Evolutionary conservation across 1,139 yeast genomes (phyloP).

Genomic region (Pichia sp.): DNA sequence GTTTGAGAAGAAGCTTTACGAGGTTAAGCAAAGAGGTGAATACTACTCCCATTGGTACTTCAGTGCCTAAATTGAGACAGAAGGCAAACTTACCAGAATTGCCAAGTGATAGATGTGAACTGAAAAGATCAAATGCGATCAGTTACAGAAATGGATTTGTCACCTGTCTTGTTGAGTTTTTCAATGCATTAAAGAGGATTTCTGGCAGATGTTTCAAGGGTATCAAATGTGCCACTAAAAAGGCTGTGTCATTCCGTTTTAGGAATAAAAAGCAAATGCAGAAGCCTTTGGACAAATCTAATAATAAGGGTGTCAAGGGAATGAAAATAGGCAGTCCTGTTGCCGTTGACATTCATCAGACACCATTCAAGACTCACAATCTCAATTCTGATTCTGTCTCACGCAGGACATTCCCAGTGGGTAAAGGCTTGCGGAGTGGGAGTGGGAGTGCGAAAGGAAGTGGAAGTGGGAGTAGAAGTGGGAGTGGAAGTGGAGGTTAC

Average conservation of each 20-base stretch:
- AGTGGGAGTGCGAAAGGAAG: background rate
- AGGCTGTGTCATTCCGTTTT: slow-evolving; percentile 9
- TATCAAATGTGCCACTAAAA: slow-evolving; percentile 11
- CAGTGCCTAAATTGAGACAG: background rate
- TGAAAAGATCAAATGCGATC: slow-evolving; percentile 25
- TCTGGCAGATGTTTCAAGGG: slow-evolving; percentile 16
- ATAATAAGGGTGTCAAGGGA: background rate
- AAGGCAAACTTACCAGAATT: background rate
- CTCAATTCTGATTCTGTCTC: background rate
- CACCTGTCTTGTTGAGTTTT: slow-evolving; percentile 12
- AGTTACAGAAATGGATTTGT: slow-evolving; percentile 23
- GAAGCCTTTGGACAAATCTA: background rate
- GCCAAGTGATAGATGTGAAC: slow-evolving; percentile 9
- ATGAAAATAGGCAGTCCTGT: slow-evolving; percentile 12
- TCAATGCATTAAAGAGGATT: slow-evolving; percentile 10
- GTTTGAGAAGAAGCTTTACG: slow-evolving; percentile 6
- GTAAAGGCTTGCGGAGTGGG: background rate
- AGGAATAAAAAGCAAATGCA: background rate
- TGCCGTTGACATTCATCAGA: slow-evolving; percentile 10
- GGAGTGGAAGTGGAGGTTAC: background rate
- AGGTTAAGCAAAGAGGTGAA: background rate
- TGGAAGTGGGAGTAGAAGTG: background rate
- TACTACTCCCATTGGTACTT: too few species aligned
- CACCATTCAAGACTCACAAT: slow-evolving; percentile 9
- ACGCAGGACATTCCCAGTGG: background rate